Percentiles rank a stretch among this genome's conserved stretches.
These are phyloP conservation scores for Ceratocystis destructans DNA, from an alignment of 2,329 filamentous ascomycete genomes.

Conservation along the genomic window DNA sequence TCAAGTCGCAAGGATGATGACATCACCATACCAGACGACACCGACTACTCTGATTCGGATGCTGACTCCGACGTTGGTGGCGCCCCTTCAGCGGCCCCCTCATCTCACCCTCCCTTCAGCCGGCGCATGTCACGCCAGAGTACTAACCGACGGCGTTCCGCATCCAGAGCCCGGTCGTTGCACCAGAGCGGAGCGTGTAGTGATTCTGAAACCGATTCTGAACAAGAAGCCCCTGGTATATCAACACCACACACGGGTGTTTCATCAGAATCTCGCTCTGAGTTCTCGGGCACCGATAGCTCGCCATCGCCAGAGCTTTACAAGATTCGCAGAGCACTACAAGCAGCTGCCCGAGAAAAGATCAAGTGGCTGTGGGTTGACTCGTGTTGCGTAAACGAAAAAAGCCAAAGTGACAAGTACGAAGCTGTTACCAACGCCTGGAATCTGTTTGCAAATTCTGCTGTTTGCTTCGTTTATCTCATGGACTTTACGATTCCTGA, in stretches of 20 bases:
- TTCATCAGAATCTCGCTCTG: conserved; percentile 12
- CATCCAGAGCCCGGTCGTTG: conserved; percentile 1
- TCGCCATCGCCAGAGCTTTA: conserved; percentile 14
- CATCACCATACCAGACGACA: conserved; percentile 11
- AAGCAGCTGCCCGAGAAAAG: conserved; percentile 18
- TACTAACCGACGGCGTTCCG: neutral
- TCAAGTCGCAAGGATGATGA: conserved; percentile 3
- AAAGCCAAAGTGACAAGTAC: conserved; percentile 22
- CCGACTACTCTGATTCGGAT: conserved; percentile 5
- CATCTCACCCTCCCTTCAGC: conserved; percentile 3
- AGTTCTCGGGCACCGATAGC: neutral
- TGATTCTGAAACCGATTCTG: conserved; percentile 13
- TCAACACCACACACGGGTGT: conserved; percentile 11
- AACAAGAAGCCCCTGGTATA: neutral
- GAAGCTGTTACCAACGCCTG: conserved; percentile 24
- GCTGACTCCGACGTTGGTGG: conserved; percentile 4
- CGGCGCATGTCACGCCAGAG: conserved; percentile 1
- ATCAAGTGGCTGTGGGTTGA: conserved; percentile 24
- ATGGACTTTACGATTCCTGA: conserved; percentile 20
- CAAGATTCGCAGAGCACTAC: conserved; percentile 15
- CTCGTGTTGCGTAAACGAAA: conserved; percentile 26
- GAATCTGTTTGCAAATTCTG: conserved; percentile 22
- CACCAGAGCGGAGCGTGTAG: conserved; percentile 11
- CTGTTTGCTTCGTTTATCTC: conserved; percentile 24
- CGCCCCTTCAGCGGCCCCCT: neutral